Evolutionary conservation across 768 basidiomycete genomes (phyloP).

Genomic region (Boletellus ananiceps): DNA sequence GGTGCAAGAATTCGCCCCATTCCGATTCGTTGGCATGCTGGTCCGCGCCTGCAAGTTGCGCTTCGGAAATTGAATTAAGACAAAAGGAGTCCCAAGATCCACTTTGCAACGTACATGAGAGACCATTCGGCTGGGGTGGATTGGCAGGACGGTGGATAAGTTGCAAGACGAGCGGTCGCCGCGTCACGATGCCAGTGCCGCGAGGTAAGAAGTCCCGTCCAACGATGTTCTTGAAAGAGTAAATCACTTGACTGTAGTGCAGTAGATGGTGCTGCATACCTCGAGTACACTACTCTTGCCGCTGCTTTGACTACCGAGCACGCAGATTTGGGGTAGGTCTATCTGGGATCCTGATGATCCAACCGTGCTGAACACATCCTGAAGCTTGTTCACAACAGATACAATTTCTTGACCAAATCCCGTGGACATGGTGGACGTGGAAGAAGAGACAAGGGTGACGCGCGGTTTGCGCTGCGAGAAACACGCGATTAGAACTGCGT

Average conservation of each 20-base stretch:
- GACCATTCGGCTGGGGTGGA: conserved; percentile 40
- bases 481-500: conserved; percentile 21
- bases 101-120: conserved; percentile 34
- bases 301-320: conserved; percentile 87
- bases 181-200: conserved; percentile 97
- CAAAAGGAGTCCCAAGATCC: not conserved
- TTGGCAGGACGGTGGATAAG: conserved; percentile 79
- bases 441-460: conserved; percentile 14
- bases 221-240: conserved; percentile 76
- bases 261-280: conserved; percentile 40
- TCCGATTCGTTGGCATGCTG: conserved; percentile 86
- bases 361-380: conserved; percentile 85
- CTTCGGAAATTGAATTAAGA: conserved; percentile 8
- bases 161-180: conserved; percentile 94
- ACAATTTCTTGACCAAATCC: conserved; percentile 82
- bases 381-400: conserved; percentile 78
- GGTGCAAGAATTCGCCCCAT: conserved; percentile 98
- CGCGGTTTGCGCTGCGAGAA: conserved; percentile 7
- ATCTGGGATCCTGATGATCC: conserved; percentile 73
- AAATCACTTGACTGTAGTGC: not conserved
- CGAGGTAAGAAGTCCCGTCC: conserved; percentile 98
- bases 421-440: conserved; percentile 39
- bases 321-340: conserved; percentile 91
- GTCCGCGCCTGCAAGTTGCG: conserved; percentile 46
- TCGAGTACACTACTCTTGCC: conserved; percentile 92